Evolutionary conservation across 495 filamentous ascomycete genomes (phyloP).

Genomic region (Neurospora sp.): DNA sequence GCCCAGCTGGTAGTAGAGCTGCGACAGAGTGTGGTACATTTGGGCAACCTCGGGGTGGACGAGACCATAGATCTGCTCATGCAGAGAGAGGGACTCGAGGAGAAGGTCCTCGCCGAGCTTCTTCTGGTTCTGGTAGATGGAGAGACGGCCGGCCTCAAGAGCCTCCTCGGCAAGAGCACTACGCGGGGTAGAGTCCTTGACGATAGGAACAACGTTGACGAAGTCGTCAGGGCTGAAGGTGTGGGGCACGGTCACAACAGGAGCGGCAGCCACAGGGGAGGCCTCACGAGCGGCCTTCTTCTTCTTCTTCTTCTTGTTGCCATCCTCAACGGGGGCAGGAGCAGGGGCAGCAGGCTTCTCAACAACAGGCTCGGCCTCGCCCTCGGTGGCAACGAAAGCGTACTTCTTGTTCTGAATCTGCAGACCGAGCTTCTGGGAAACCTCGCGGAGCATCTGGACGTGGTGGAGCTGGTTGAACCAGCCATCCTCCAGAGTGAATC

Average conservation of each 20-base stretch:
- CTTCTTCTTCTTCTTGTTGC: constrained; percentile 53
- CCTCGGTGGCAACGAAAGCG: constrained; percentile 44
- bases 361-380: constrained; percentile 13
- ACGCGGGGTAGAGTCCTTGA: constrained; percentile 85
- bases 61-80: constrained; percentile 98
- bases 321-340: constrained; percentile 13
- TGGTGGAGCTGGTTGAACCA: constrained; percentile 60
- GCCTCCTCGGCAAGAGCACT: constrained; percentile 92
- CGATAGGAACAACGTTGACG: constrained; percentile 78
- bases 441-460: constrained; percentile 78
- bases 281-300: constrained; percentile 56
- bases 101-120: constrained; percentile 94
- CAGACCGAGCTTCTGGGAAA: constrained; percentile 81
- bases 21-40: constrained; percentile 88
- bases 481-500: constrained; percentile 56
- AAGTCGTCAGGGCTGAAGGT: constrained; percentile 81
- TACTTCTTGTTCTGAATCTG: constrained; percentile 82
- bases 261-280: constrained; percentile 43
- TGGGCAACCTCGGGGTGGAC: constrained; percentile 94
- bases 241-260: constrained; percentile 35
- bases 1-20: constrained; percentile 89
- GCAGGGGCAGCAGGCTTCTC: constrained; percentile 19
- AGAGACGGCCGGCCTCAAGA: constrained; percentile 88
- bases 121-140: constrained; percentile 87
- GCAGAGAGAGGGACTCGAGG: constrained; percentile 85